Percentiles rank a stretch among this genome's conserved stretches.
Evolutionary conservation across 352 stramenopile genomes (phyloP).

Genomic region (Phytophthora citricola): DNA sequence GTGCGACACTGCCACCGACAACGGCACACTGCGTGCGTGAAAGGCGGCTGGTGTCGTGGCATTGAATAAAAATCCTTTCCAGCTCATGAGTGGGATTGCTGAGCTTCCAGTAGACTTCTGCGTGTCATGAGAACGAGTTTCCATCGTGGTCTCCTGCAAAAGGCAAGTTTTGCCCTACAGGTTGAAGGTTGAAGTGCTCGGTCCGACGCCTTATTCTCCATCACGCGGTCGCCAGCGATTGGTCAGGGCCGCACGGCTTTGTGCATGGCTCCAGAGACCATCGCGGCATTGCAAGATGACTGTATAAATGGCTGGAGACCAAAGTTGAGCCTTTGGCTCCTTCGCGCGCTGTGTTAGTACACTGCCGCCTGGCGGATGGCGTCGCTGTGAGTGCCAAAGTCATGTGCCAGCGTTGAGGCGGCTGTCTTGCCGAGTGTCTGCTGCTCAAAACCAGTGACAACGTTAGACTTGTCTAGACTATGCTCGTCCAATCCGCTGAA

Average conservation of each 20-base stretch:
- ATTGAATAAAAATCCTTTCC: neutral
- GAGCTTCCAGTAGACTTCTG: too few species aligned
- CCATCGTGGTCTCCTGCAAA: neutral
- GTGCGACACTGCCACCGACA: neutral
- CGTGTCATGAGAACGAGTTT: too few species aligned
- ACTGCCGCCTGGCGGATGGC: neutral
- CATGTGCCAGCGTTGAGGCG: neutral
- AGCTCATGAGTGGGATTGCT: neutral
- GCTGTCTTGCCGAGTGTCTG: slow-evolving; percentile 7
- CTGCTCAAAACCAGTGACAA: slow-evolving; percentile 4
- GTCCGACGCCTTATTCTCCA: slow-evolving; percentile 31
- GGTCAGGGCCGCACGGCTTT: slow-evolving; percentile 11
- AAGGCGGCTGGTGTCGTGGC: slow-evolving; percentile 4
- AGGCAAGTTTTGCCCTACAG: too few species aligned
- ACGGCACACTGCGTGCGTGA: slow-evolving; percentile 4
- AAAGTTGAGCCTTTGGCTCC: too few species aligned
- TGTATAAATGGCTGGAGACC: neutral
- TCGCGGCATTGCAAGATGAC: slow-evolving; percentile 23
- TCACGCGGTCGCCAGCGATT: slow-evolving; percentile 5
- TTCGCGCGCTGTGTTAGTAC: slow-evolving; percentile 1
- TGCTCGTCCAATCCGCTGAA: neutral
- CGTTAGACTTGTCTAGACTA: slow-evolving; percentile 1
- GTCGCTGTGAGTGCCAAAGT: neutral
- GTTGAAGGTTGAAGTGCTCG: slow-evolving; percentile 1
- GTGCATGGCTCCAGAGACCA: neutral